phyloP scores from a whole-genome alignment of 306 rosid genomes.

The Fragaria vesca region DNA sequence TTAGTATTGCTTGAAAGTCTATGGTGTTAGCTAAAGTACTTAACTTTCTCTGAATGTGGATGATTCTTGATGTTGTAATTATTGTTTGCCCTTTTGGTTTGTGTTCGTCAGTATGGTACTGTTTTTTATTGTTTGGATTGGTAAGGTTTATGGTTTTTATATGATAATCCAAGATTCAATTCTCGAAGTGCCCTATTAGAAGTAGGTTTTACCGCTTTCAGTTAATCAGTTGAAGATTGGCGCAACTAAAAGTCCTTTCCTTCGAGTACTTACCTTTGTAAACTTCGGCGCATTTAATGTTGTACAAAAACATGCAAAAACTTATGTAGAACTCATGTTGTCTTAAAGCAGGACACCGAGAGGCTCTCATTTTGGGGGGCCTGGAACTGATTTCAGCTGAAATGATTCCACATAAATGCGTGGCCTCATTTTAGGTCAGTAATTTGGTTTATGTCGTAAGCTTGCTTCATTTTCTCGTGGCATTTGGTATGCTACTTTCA shows the following conservation, averaged over 20 bases:
- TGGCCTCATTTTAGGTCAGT: constrained; percentile 83
- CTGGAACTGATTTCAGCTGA: constrained; percentile 71
- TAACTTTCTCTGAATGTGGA: background rate
- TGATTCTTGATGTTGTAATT: constrained; percentile 2
- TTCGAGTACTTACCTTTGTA: constrained; percentile 50
- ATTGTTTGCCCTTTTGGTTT: background rate
- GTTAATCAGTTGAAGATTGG: constrained; percentile 38
- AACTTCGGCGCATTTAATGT: constrained; percentile 54
- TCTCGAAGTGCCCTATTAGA: constrained; percentile 5
- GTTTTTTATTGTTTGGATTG: constrained; percentile 4
- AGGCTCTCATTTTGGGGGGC: constrained; percentile 75
- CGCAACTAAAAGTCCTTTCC: constrained; percentile 47
- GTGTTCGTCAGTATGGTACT: background rate
- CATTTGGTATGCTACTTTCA: constrained; percentile 49
- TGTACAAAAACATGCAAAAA: constrained; percentile 38
- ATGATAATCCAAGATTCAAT: constrained; percentile 4
- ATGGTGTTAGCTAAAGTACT: background rate
- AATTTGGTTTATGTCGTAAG: constrained; percentile 55
- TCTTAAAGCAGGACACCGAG: constrained; percentile 69
- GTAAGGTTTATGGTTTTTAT: constrained; percentile 15
- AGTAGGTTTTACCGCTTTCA: constrained; percentile 10
- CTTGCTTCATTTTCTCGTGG: constrained; percentile 48
- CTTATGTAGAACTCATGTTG: constrained; percentile 66
- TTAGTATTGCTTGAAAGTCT: background rate
- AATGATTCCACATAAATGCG: constrained; percentile 69